A percentile compares a stretch with the other conserved stretches of the same genome.
phyloP scores from a whole-genome alignment of 805 yeast species.

The Zygosaccharomyces pseudorouxii region DNA sequence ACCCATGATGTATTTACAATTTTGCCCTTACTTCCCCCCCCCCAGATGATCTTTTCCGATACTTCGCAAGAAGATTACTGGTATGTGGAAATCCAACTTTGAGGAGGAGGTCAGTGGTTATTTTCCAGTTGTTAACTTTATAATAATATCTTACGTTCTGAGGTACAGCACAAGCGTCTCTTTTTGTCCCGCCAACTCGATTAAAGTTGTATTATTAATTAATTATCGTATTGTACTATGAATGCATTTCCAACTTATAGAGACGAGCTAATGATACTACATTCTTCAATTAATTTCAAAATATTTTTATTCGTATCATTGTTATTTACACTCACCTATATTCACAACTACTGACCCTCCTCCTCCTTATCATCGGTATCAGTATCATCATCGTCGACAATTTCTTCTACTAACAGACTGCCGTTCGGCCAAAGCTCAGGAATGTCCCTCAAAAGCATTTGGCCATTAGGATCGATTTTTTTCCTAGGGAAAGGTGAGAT shows the following conservation, averaged over 20 bases:
- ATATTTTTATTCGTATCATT: not conserved
- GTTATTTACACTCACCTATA: slow-evolving; percentile 2
- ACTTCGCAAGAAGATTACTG: slow-evolving; percentile 9
- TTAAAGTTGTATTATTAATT: slow-evolving; percentile 1
- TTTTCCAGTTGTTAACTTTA: slow-evolving; percentile 3
- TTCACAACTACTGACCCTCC: not conserved
- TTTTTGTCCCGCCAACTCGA: not conserved
- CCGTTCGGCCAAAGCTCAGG: slow-evolving; percentile 67
- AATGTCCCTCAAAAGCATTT: slow-evolving; percentile 37
- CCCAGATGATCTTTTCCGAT: slow-evolving; percentile 6
- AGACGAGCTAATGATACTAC: not conserved
- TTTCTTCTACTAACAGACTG: slow-evolving; percentile 50
- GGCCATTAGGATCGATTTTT: slow-evolving; percentile 37
- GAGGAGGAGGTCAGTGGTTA: slow-evolving; percentile 6
- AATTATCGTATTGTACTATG: not conserved
- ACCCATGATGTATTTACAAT: slow-evolving; percentile 12
- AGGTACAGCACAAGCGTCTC: not conserved
- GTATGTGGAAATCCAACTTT: slow-evolving; percentile 2
- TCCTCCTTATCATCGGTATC: slow-evolving; percentile 8
- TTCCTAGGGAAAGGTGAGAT: slow-evolving; percentile 61
- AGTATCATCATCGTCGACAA: slow-evolving; percentile 27
- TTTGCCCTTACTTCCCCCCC: slow-evolving; percentile 7
- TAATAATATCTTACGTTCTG: slow-evolving; percentile 5
- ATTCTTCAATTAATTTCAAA: not conserved
- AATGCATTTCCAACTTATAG: not conserved